These are phyloP conservation scores for Saccharomyces uvarum DNA, from an alignment of 1,139 yeast genomes.

Conservation along the genomic window DNA sequence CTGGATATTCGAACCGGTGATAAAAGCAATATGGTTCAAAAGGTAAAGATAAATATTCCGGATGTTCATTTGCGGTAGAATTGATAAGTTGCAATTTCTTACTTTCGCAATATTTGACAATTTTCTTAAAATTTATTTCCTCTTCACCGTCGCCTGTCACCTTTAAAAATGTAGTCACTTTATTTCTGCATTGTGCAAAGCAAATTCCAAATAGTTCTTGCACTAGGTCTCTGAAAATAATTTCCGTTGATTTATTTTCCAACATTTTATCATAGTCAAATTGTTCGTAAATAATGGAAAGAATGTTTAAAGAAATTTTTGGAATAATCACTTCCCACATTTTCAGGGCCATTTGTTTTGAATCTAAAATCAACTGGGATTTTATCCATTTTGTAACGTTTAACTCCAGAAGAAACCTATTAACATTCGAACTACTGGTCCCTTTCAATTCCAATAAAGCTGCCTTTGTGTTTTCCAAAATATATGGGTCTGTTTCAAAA, in stretches of 20 bases:
- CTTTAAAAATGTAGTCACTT: conserved; percentile 7
- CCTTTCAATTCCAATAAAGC: conserved; percentile 10
- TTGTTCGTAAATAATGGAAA: conserved; percentile 25
- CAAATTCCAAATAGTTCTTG: conserved; percentile 20
- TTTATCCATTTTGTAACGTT: conserved; percentile 15
- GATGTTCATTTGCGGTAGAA: conserved; percentile 21
- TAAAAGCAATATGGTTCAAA: conserved; percentile 28
- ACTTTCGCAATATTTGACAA: conserved; percentile 16
- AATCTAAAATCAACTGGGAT: conserved; percentile 8
- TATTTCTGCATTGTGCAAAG: conserved; percentile 16
- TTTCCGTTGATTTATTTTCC: conserved; percentile 15
- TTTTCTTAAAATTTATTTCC: conserved; percentile 12
- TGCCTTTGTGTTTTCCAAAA: conserved; percentile 10
- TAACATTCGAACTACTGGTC: conserved; percentile 10
- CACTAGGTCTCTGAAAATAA: conserved; percentile 19
- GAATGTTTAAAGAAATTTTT: conserved; percentile 21
- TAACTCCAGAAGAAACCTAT: conserved; percentile 13
- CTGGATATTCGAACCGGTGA: conserved; percentile 26
- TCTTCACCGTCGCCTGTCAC: background rate
- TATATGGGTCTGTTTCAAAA: conserved; percentile 6
- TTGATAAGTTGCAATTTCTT: conserved; percentile 16
- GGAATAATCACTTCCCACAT: conserved; percentile 25
- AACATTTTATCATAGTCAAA: conserved; percentile 20
- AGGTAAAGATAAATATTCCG: conserved; percentile 23
- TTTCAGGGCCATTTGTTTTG: conserved; percentile 19